These are phyloP conservation scores for Eimeria sp. DNA, from an alignment of 169 alveolate species.

Conservation along the genomic window DNA sequence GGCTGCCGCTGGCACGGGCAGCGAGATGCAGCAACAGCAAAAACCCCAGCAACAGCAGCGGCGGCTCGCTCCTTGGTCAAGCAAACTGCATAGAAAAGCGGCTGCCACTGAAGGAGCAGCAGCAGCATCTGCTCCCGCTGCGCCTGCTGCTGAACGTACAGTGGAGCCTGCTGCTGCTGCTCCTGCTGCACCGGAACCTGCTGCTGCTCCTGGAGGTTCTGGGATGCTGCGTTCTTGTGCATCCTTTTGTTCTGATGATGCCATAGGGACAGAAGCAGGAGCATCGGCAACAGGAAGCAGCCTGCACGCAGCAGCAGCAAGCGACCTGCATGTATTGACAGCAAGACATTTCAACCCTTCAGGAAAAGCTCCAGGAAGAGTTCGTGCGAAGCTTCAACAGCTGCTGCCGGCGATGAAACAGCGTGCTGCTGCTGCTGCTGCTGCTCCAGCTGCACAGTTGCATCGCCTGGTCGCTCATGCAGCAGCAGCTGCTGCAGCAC, in stretches of 20 bases:
- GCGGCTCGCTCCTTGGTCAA: constrained; percentile 37
- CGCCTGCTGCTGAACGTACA: background rate
- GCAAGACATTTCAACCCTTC: background rate
- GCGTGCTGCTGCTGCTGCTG: constrained; percentile 78
- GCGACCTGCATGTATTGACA: background rate
- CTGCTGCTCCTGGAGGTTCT: background rate
- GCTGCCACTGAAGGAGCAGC: background rate
- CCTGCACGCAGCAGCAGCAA: constrained; percentile 1
- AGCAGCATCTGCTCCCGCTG: background rate
- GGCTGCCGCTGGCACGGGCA: constrained; percentile 13
- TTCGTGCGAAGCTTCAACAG: constrained; percentile 65
- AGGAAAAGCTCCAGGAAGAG: background rate
- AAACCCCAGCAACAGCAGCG: constrained; percentile 39
- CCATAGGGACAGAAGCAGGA: constrained; percentile 1
- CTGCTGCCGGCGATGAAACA: constrained; percentile 71
- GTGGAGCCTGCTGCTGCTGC: constrained; percentile 7
- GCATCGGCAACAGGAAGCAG: background rate
- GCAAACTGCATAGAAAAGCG: background rate
- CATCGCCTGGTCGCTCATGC: constrained; percentile 53
- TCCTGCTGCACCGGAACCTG: constrained; percentile 26
- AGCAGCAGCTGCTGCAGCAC: constrained; percentile 41
- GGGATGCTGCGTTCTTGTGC: background rate
- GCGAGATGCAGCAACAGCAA: constrained; percentile 48
- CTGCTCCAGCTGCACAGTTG: constrained; percentile 66
- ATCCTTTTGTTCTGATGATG: background rate